Conservation (phyloP, 106 monocot species). For the Apostasia shenzhenica region DNA sequence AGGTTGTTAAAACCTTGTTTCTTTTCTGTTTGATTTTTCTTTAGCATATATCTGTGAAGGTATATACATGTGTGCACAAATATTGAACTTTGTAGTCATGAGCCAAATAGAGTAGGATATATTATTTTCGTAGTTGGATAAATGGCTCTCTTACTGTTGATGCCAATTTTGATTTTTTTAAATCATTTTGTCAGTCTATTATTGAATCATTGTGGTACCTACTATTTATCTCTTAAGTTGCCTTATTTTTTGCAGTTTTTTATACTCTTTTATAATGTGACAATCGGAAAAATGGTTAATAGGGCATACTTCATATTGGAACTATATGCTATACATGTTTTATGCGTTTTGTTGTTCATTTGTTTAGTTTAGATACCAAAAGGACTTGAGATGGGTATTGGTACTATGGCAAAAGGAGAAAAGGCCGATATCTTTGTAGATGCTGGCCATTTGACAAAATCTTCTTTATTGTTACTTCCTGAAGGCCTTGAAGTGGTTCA, state of each 20-base stretch:
- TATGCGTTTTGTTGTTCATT: slow-evolving; percentile 17
- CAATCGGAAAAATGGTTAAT: background rate
- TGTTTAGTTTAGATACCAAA: slow-evolving; percentile 74
- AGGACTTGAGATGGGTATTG: slow-evolving; percentile 97
- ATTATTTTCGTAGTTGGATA: background rate
- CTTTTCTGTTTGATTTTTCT: background rate
- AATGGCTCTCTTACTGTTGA: background rate
- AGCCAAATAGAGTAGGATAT: background rate
- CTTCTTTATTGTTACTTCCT: slow-evolving; percentile 49
- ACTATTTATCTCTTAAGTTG: background rate
- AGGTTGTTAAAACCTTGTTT: slow-evolving; percentile 45
- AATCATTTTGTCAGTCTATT: too few relatives aligned
- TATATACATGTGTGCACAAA: background rate
- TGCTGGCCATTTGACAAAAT: slow-evolving; percentile 56
- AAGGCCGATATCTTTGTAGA: slow-evolving; percentile 74
- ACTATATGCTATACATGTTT: slow-evolving; percentile 4
- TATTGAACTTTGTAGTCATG: background rate
- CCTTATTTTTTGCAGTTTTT: slow-evolving; percentile 2
- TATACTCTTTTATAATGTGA: background rate
- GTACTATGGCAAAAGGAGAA: slow-evolving; percentile 81
- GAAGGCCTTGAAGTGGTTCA: slow-evolving; percentile 76
- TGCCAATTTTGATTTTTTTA: background rate
- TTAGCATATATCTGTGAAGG: background rate
- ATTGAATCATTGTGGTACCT: too few relatives aligned
- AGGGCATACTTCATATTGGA: background rate